These are phyloP conservation scores for Periconia digitata DNA, from an alignment of 2,329 filamentous ascomycete species.

Conservation along the genomic window DNA sequence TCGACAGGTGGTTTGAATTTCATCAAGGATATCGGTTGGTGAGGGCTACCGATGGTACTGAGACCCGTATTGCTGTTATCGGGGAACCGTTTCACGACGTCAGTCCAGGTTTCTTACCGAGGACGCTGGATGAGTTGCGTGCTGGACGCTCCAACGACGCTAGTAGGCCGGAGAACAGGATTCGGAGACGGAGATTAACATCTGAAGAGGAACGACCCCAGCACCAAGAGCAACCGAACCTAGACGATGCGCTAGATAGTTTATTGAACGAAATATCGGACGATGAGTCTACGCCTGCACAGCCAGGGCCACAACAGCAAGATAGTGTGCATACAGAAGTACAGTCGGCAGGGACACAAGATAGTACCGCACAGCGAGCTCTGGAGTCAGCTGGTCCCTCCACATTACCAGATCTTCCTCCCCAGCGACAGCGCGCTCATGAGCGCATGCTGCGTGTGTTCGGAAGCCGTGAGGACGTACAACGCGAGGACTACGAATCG, in stretches of 20 bases:
- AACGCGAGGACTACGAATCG: constrained; percentile 52
- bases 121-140: constrained; percentile 50
- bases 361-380: too few species aligned
- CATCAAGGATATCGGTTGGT: constrained; percentile 50
- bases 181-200: constrained; percentile 22
- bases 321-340: too few species aligned
- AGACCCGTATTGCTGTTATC: constrained; percentile 48
- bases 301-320: background rate
- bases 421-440: constrained; percentile 24
- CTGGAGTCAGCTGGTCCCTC: too few species aligned
- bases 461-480: constrained; percentile 50
- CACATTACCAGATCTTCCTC: too few species aligned
- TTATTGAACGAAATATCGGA: constrained; percentile 32
- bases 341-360: too few species aligned
- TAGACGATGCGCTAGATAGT: constrained; percentile 39
- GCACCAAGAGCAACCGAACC: constrained; percentile 26
- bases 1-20: constrained; percentile 53
- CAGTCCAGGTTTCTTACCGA: constrained; percentile 49
- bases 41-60: constrained; percentile 44
- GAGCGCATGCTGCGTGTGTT: constrained; percentile 44
- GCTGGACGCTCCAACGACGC: constrained; percentile 31
- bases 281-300: constrained; percentile 10
- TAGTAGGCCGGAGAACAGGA: constrained; percentile 30
- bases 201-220: constrained; percentile 25
- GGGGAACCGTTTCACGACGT: constrained; percentile 53